Percentiles rank a stretch among this genome's conserved stretches.
Conservation (phyloP, 202 grass and related monocot genomes). For the Schoenoplectus triqueter region DNA sequence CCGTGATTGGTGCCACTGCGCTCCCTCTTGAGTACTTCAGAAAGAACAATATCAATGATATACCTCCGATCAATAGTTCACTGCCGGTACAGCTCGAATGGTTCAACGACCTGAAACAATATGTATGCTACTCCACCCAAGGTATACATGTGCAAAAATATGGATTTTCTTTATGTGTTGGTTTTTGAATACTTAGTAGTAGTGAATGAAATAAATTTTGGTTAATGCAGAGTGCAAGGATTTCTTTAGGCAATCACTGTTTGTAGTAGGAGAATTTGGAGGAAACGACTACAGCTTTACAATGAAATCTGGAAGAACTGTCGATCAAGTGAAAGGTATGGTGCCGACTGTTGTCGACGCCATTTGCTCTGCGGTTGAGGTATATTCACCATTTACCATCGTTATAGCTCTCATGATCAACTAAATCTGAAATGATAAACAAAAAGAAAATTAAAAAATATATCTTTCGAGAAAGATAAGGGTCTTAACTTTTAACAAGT, state of each 20-base stretch:
- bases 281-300: slow-evolving; percentile 83
- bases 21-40: slow-evolving; percentile 68
- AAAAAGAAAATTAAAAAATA: neutral
- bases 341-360: slow-evolving; percentile 58
- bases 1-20: slow-evolving; percentile 76
- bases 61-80: slow-evolving; percentile 82
- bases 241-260: slow-evolving; percentile 55
- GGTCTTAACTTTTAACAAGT: too few relatives aligned
- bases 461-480: neutral
- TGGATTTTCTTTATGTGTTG: neutral
- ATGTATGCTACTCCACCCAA: slow-evolving; percentile 49
- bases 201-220: neutral
- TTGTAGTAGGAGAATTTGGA: slow-evolving; percentile 86
- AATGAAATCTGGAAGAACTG: slow-evolving; percentile 58
- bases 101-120: slow-evolving; percentile 66
- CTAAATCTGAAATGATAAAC: neutral
- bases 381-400: slow-evolving; percentile 5
- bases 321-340: slow-evolving; percentile 65
- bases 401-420: neutral
- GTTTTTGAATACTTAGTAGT: neutral
- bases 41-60: slow-evolving; percentile 71
- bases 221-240: slow-evolving; percentile 51
- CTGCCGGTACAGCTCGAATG: slow-evolving; percentile 65
- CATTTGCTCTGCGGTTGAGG: slow-evolving; percentile 59
- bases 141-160: slow-evolving; percentile 30